Evolutionary conservation across 2,329 filamentous ascomycete genomes (phyloP), one percentile per base, ranked within the genome.

Genomic region (Neofusicoccum umdonicola): DNA sequence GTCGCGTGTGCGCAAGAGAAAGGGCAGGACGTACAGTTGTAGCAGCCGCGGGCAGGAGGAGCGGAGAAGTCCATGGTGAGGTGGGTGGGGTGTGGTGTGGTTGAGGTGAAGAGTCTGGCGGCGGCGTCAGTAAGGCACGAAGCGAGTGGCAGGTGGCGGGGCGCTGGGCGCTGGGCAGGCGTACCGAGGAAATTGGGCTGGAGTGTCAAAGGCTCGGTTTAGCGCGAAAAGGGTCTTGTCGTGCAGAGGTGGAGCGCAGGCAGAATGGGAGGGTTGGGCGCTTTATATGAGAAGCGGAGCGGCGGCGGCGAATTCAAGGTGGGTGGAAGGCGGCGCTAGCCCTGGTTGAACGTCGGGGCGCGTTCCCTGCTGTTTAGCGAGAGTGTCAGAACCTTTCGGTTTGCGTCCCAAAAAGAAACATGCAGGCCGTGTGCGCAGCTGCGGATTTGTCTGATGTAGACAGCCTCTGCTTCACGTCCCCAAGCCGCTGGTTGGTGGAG

Each of bases 21-120:
- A 58, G 62, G 52, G 47, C 17, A 56, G 39, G 52, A 76, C 76
- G 70, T 73, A 78, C 76, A 78, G 74, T 78, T 78, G 75, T 77
- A 78, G 73, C 76, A 78, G 69, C 76, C 76, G 67, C 76, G 75
- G 70, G 75, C 74, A 66, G 71, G 73, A 65, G 71, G 70, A 69
- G 74, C 74, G 47, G 65, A 44, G 69, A 75, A 78, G 65, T 77
- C 74, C 76, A 78, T 78, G 67, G 45, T 70, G 66, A 41, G 48
- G 51, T 27, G 15, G 52, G 39, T 22, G 39, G 42, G 52, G 39
- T 22, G 45, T 35, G 37, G 50, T 45, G 51, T 34, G 42, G 51
- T 31, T 22, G 62, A 58, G 42, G 58, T 61, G 44, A 27, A 39
- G 51, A 63, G 62, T 64, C 62, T 64, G 42, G 35, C 34, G 62